Conservation (phyloP, 805 yeast genomes). For the Zygoascus tannicola region DNA sequence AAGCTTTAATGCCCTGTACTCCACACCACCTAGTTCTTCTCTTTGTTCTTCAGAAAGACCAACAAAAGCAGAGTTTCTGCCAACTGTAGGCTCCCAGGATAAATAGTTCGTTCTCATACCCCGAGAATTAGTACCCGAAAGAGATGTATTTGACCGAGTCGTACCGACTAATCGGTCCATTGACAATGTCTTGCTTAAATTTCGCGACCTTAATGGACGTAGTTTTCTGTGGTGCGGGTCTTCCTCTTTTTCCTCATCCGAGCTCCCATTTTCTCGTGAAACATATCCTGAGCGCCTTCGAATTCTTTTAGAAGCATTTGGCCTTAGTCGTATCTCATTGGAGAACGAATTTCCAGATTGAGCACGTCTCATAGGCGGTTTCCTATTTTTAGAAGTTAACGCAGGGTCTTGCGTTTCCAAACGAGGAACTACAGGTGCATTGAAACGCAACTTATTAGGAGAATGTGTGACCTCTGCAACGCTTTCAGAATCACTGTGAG, state of each 20-base stretch:
- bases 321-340: too few species aligned
- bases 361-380: not conserved
- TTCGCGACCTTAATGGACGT: not conserved
- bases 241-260: not conserved
- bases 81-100: slow-evolving; percentile 87
- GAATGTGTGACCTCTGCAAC: too few species aligned
- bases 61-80: slow-evolving; percentile 87
- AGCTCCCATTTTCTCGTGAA: not conserved
- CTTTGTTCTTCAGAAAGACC: slow-evolving; percentile 74
- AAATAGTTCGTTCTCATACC: slow-evolving; percentile 42
- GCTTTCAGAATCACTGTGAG: not conserved
- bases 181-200: not conserved
- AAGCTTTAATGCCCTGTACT: slow-evolving; percentile 79
- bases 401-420: not conserved
- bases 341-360: not conserved
- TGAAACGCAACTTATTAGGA: not conserved
- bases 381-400: not conserved
- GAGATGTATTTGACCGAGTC: not conserved
- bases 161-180: slow-evolving; percentile 1
- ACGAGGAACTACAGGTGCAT: not conserved
- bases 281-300: not conserved
- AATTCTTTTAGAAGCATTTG: not conserved
- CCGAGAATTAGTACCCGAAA: not conserved
- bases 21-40: slow-evolving; percentile 95
- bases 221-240: not conserved